phyloP scores from a whole-genome alignment of 768 basidiomycete species.

The Ramaria rubella region DNA sequence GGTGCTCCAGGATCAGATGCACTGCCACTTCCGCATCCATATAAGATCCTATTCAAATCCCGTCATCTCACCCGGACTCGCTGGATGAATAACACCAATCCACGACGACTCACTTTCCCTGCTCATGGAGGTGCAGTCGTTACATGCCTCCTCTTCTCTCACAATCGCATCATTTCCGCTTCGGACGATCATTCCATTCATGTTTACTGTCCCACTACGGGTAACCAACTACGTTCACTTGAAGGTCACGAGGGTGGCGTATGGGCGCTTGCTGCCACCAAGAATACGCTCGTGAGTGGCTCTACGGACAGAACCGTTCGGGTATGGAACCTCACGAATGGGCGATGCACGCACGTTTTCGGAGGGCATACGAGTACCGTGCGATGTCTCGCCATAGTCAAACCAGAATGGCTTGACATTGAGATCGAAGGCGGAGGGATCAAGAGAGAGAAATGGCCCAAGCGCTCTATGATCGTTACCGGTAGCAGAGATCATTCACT shows the following conservation, averaged over 20 bases:
- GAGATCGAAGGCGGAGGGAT: constrained; percentile 57
- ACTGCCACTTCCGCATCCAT: constrained; percentile 76
- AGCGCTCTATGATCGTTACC: constrained; percentile 65
- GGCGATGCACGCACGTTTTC: constrained; percentile 86
- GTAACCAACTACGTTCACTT: constrained; percentile 64
- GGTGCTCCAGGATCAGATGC: constrained; percentile 35
- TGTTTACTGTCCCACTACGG: constrained; percentile 84
- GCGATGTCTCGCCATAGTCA: constrained; percentile 90
- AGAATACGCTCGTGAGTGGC: constrained; percentile 83
- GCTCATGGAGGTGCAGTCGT: constrained; percentile 89
- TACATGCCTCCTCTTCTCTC: constrained; percentile 92
- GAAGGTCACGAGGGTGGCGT: constrained; percentile 94
- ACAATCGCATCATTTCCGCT: constrained; percentile 91
- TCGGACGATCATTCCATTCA: constrained; percentile 97
- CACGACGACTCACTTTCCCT: constrained; percentile 73
- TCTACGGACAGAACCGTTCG: constrained; percentile 91
- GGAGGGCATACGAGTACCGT: constrained; percentile 96
- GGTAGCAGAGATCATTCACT: constrained; percentile 64
- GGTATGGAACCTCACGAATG: constrained; percentile 80
- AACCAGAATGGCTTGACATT: constrained; percentile 80
- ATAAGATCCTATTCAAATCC: constrained; percentile 90
- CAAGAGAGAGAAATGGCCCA: constrained; percentile 65
- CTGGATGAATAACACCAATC: constrained; percentile 70
- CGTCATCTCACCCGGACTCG: constrained; percentile 72
- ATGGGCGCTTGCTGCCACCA: constrained; percentile 90